These are phyloP conservation scores for Kingdonia uniflora DNA, from an alignment of 164 flowering plant species.

Conservation along the genomic window DNA sequence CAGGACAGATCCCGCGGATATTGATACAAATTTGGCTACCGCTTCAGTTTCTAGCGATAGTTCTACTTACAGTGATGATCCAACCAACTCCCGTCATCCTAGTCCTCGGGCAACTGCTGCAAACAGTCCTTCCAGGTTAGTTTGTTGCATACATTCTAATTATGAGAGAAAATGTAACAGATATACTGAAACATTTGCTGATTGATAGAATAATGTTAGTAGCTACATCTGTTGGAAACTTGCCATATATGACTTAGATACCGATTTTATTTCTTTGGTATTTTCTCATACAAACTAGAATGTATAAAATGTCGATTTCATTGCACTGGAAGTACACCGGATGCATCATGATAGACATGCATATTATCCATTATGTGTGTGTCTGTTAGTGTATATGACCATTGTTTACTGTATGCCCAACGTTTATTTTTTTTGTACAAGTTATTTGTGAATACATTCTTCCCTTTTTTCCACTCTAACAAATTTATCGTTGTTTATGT, in stretches of 20 bases:
- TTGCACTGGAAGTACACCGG: no score
- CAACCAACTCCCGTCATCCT: constrained; percentile 42
- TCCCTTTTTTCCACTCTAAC: constrained; percentile 10
- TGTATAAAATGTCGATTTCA: no score
- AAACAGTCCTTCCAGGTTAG: constrained; percentile 73
- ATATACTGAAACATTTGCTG: no score
- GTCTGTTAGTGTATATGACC: no score
- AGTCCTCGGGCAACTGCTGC: constrained; percentile 59
- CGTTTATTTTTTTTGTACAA: no score
- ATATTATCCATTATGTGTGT: no score
- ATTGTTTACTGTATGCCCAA: no score
- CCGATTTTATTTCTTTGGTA: neutral
- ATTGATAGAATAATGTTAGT: neutral
- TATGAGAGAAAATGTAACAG: no score
- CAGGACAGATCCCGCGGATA: constrained; percentile 38
- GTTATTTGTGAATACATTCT: no score
- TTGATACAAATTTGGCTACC: constrained; percentile 55
- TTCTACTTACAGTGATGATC: constrained; percentile 76
- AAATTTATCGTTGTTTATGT: constrained; percentile 9
- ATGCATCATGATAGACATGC: no score
- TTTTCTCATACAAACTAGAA: neutral
- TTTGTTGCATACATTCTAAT: constrained; percentile 3
- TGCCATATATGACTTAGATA: neutral
- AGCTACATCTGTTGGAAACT: neutral
- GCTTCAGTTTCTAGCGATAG: constrained; percentile 67